A percentile compares a stretch with the other conserved stretches of the same genome.
Conservation (phyloP, 2,329 filamentous ascomycete species). For the Penicillium polonicum region DNA sequence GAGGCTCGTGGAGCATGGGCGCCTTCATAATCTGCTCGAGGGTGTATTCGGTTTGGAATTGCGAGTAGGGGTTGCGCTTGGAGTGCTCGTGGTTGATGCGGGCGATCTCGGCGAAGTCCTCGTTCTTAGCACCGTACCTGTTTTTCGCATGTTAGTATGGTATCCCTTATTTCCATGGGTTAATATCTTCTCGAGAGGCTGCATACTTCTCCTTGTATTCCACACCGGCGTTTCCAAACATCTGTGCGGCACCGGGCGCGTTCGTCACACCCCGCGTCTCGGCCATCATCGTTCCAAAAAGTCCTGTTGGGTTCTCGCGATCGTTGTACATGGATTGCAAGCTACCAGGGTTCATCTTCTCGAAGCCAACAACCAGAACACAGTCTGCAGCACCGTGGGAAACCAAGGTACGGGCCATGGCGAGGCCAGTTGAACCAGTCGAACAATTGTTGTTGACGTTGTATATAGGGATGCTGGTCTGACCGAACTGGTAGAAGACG, state of each 20-base stretch:
- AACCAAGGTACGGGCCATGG: slow-evolving; percentile 78
- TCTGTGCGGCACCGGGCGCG: slow-evolving; percentile 81
- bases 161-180: neutral
- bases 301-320: slow-evolving; percentile 73
- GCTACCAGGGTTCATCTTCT: slow-evolving; percentile 96
- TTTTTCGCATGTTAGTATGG: neutral
- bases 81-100: slow-evolving; percentile 92
- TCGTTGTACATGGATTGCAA: slow-evolving; percentile 83
- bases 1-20: slow-evolving; percentile 75
- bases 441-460: slow-evolving; percentile 99
- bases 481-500: slow-evolving; percentile 98
- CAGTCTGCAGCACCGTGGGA: slow-evolving; percentile 79
- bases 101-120: slow-evolving; percentile 93
- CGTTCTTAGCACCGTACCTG: slow-evolving; percentile 75
- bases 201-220: slow-evolving; percentile 92
- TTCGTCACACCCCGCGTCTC: slow-evolving; percentile 78
- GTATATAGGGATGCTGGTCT: slow-evolving; percentile 94
- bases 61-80: slow-evolving; percentile 92
- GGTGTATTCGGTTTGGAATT: slow-evolving; percentile 91
- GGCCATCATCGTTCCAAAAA: slow-evolving; percentile 73
- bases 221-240: slow-evolving; percentile 90
- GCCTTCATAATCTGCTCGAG: slow-evolving; percentile 75
- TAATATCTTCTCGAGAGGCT: neutral
- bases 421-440: slow-evolving; percentile 87
- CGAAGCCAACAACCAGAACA: slow-evolving; percentile 88